A percentile compares a stretch with the other conserved stretches of the same genome.
phyloP scores from a whole-genome alignment of 306 rosid species.

The Canavalia ensiformis region DNA sequence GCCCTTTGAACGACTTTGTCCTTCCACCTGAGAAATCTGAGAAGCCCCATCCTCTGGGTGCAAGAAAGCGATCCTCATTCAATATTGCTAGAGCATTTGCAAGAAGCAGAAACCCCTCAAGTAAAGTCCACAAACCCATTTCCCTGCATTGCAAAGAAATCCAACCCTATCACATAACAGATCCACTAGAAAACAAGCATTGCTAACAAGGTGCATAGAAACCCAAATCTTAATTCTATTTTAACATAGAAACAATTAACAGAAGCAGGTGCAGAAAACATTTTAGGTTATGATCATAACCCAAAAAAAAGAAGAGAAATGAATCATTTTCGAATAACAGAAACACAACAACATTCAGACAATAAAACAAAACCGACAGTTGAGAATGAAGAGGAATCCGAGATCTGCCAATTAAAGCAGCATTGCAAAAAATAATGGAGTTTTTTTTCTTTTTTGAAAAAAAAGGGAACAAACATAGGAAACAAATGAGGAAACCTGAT shows the following conservation, averaged over 20 bases:
- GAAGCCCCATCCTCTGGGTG: constrained; percentile 73
- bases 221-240: background rate
- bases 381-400: background rate
- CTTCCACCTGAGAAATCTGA: constrained; percentile 67
- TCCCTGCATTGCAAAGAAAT: constrained; percentile 54
- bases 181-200: background rate
- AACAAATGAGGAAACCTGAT: constrained; percentile 1
- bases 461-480: background rate
- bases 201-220: background rate
- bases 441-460: background rate
- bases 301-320: background rate
- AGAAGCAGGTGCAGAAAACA: background rate
- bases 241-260: constrained; percentile 5
- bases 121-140: constrained; percentile 83
- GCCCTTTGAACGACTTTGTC: constrained; percentile 77
- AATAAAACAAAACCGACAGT: background rate
- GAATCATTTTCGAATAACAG: background rate
- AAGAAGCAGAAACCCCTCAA: constrained; percentile 79
- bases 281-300: background rate
- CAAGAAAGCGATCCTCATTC: constrained; percentile 78
- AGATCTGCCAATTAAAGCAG: constrained; percentile 18
- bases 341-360: background rate
- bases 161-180: background rate
- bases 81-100: constrained; percentile 78
- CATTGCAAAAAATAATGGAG: background rate